These are phyloP conservation scores for Ogataea methylovora DNA, from an alignment of 805 yeast species.

Conservation along the genomic window DNA sequence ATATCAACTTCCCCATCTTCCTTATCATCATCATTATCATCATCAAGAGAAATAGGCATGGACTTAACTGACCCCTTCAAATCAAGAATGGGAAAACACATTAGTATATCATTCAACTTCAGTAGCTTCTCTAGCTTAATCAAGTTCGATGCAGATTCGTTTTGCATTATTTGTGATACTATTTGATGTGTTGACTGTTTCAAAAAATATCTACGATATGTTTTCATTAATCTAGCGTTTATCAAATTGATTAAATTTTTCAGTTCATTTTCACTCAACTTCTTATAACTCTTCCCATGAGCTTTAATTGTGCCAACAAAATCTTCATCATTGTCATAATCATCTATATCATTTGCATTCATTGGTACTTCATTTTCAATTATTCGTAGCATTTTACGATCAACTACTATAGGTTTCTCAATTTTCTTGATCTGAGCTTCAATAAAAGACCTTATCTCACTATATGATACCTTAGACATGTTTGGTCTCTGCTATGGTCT, in stretches of 20 bases:
- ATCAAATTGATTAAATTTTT: constrained; percentile 1
- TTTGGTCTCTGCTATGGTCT: too few species aligned
- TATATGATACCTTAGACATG: too few species aligned
- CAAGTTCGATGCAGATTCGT: constrained; percentile 11
- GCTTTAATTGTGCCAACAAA: background rate
- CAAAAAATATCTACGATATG: constrained; percentile 18
- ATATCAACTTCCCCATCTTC: constrained; percentile 5
- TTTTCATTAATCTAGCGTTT: constrained; percentile 7
- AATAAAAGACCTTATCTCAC: background rate
- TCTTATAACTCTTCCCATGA: too few species aligned
- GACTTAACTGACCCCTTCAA: constrained; percentile 13
- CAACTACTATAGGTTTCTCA: background rate
- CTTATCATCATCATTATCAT: constrained; percentile 3
- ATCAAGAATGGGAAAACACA: constrained; percentile 18
- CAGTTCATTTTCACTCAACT: background rate
- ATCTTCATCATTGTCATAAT: too few species aligned
- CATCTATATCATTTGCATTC: background rate
- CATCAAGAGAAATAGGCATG: background rate
- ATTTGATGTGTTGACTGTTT: constrained; percentile 24
- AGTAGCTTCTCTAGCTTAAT: constrained; percentile 14
- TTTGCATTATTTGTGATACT: constrained; percentile 19
- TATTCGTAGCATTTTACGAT: background rate
- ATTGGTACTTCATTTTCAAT: background rate
- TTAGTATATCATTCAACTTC: constrained; percentile 18
- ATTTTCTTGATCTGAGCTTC: background rate